A percentile compares a stretch with the other conserved stretches of the same genome.
Evolutionary conservation across 148 eudicot genomes (phyloP).

Genomic region (Rhododendron vialii): DNA sequence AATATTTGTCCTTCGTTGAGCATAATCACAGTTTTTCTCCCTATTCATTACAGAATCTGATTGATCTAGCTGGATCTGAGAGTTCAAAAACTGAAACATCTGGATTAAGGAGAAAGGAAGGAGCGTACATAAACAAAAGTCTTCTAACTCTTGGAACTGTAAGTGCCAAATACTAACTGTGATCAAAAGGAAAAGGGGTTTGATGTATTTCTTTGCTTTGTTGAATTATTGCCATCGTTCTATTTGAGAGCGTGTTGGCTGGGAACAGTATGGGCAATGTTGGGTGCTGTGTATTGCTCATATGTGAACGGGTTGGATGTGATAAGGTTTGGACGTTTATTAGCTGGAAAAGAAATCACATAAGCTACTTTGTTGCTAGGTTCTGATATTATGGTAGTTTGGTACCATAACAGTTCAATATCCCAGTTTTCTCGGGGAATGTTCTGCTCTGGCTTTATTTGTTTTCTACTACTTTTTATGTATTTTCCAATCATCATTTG

Average conservation of each 20-base stretch:
- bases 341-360: background rate
- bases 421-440: background rate
- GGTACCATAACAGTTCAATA: background rate
- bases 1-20: constrained; percentile 5
- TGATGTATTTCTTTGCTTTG: background rate
- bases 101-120: constrained; percentile 96
- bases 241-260: background rate
- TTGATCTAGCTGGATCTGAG: constrained; percentile 98
- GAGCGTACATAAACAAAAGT: constrained; percentile 96
- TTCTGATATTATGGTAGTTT: background rate
- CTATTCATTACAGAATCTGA: constrained; percentile 58
- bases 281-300: background rate
- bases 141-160: constrained; percentile 99
- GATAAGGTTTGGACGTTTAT: background rate
- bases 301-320: background rate
- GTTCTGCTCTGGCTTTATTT: background rate
- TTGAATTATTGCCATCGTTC: background rate
- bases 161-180: constrained; percentile 23
- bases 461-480: background rate
- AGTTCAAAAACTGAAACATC: constrained; percentile 99
- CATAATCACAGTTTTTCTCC: constrained; percentile 9
- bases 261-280: background rate
- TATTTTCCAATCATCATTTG: background rate
- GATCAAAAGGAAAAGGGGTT: background rate
- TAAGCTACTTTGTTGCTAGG: background rate